Conservation (phyloP, 371 early-diverging fungal genomes). For the Lichtheimia ornata region DNA sequence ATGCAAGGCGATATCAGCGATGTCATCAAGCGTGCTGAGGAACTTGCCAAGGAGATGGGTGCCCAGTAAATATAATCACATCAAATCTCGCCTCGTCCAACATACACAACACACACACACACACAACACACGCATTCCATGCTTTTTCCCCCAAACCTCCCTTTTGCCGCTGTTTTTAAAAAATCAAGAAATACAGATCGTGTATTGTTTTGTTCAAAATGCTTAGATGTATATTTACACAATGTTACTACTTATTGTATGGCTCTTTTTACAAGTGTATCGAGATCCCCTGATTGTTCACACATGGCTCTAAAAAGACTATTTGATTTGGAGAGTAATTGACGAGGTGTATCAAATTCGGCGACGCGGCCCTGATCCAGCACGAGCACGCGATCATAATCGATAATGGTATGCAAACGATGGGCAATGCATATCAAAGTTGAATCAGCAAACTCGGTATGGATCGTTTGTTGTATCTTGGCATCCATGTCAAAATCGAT, state of each 20-base stretch:
- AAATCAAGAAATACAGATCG: too few relatives aligned
- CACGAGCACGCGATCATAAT: slow-evolving; percentile 74
- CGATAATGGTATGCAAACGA: slow-evolving; percentile 69
- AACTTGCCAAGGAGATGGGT: slow-evolving; percentile 73
- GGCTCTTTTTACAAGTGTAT: slow-evolving; percentile 3
- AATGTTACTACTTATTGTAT: not conserved
- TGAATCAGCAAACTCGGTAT: slow-evolving; percentile 46
- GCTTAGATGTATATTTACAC: not conserved
- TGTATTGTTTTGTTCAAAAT: not conserved
- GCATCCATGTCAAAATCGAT: slow-evolving; percentile 62
- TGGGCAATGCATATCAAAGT: slow-evolving; percentile 61
- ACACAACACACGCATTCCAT: too few relatives aligned
- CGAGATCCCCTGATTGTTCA: slow-evolving; percentile 6
- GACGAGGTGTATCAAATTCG: slow-evolving; percentile 55
- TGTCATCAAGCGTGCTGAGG: slow-evolving; percentile 91
- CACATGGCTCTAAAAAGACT: slow-evolving; percentile 12
- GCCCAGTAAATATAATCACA: slow-evolving; percentile 26
- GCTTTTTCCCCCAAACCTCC: too few relatives aligned
- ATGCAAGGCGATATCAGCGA: slow-evolving; percentile 98
- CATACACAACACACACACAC: too few relatives aligned
- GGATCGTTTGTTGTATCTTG: slow-evolving; percentile 62
- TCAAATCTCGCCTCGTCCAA: too few relatives aligned
- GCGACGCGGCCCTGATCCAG: slow-evolving; percentile 75
- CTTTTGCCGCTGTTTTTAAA: too few relatives aligned
- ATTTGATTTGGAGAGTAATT: not conserved